These are phyloP conservation scores for Exophiala phaeomuriformis DNA, from an alignment of 2,329 filamentous ascomycete genomes.

Conservation along the genomic window DNA sequence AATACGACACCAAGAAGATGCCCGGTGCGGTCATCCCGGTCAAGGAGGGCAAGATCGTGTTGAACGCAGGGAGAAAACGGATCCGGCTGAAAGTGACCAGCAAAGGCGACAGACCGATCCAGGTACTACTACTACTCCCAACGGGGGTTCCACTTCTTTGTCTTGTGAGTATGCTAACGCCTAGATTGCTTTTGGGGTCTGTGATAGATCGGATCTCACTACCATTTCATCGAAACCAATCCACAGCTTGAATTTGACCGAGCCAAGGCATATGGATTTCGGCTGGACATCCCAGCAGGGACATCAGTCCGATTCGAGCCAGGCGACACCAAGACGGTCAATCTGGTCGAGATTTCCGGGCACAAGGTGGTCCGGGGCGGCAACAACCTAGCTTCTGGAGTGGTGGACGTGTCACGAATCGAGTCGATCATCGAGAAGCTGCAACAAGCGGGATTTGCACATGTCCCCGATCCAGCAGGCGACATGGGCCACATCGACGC, in stretches of 20 bases:
- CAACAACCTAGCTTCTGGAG: slow-evolving; percentile 68
- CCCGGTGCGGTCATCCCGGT: slow-evolving; percentile 73
- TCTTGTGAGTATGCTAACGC: neutral
- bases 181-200: neutral
- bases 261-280: slow-evolving; percentile 69
- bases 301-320: slow-evolving; percentile 92
- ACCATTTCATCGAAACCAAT: slow-evolving; percentile 95
- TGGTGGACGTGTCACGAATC: slow-evolving; percentile 56
- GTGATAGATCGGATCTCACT: slow-evolving; percentile 71
- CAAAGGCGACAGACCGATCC: slow-evolving; percentile 80
- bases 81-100: slow-evolving; percentile 72
- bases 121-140: slow-evolving; percentile 46
- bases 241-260: slow-evolving; percentile 85
- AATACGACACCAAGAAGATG: slow-evolving; percentile 60
- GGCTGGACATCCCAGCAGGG: slow-evolving; percentile 82
- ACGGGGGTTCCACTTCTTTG: neutral
- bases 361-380: slow-evolving; percentile 73
- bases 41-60: slow-evolving; percentile 56
- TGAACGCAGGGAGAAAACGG: slow-evolving; percentile 69
- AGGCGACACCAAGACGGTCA: slow-evolving; percentile 84
- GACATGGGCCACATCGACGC: slow-evolving; percentile 52
- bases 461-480: slow-evolving; percentile 59
- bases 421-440: slow-evolving; percentile 62
- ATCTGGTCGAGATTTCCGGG: slow-evolving; percentile 80
- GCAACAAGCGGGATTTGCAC: slow-evolving; percentile 67